These are phyloP conservation scores for Coemansia sp. DNA, from an alignment of 192 early-diverging fungal genomes.

Conservation along the genomic window DNA sequence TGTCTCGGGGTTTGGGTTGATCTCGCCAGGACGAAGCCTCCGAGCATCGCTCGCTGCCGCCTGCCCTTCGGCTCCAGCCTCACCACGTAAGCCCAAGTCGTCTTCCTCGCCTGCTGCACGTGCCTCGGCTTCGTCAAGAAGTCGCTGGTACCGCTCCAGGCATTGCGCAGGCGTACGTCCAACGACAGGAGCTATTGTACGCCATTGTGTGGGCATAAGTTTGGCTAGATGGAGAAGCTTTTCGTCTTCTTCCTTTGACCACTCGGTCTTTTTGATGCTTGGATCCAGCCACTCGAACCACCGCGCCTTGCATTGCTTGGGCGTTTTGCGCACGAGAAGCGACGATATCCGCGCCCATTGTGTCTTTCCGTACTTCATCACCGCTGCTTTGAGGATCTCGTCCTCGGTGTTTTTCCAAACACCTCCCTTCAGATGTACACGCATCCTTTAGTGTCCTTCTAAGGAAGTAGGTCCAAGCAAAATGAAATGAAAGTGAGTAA, in stretches of 20 bases:
- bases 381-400: slow-evolving; percentile 95
- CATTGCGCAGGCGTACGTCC: slow-evolving; percentile 96
- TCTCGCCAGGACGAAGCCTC: slow-evolving; percentile 89
- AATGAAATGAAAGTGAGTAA: background rate
- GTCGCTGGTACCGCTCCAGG: slow-evolving; percentile 90
- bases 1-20: slow-evolving; percentile 95
- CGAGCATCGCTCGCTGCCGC: slow-evolving; percentile 60
- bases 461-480: background rate
- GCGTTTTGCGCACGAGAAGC: slow-evolving; percentile 88
- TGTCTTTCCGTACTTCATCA: slow-evolving; percentile 99
- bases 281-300: slow-evolving; percentile 99
- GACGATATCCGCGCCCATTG: slow-evolving; percentile 99
- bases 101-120: slow-evolving; percentile 64
- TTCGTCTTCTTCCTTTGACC: slow-evolving; percentile 98
- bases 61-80: slow-evolving; percentile 50
- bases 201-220: slow-evolving; percentile 99
- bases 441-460: slow-evolving; percentile 26
- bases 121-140: slow-evolving; percentile 94
- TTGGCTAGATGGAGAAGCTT: slow-evolving; percentile 95
- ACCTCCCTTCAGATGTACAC: slow-evolving; percentile 66
- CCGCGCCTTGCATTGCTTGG: slow-evolving; percentile 98
- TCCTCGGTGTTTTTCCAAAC: slow-evolving; percentile 99
- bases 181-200: slow-evolving; percentile 97
- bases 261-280: slow-evolving; percentile 98
- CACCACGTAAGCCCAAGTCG: slow-evolving; percentile 62